Conservation (phyloP, 2,329 filamentous ascomycete genomes). For the Sclerotinia sclerotiorum region DNA sequence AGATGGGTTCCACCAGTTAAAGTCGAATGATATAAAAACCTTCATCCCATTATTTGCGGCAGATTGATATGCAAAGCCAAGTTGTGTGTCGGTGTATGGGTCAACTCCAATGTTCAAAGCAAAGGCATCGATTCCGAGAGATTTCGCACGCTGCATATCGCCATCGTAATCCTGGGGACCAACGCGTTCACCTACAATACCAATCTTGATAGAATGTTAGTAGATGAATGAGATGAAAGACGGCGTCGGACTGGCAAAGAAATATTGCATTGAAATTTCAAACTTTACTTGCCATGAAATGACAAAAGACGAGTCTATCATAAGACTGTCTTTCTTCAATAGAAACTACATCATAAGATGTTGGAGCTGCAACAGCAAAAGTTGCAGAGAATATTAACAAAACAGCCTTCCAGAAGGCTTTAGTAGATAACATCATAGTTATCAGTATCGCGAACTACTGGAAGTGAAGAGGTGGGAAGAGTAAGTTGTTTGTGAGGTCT, state of each 20-base stretch:
- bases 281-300: slow-evolving; percentile 29
- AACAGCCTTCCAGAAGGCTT: background rate
- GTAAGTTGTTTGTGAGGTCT: background rate
- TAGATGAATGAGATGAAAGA: background rate
- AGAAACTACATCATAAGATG: background rate
- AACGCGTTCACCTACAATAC: slow-evolving; percentile 30
- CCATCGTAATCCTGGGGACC: slow-evolving; percentile 29
- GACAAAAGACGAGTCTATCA: slow-evolving; percentile 28
- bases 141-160: slow-evolving; percentile 33
- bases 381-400: slow-evolving; percentile 9
- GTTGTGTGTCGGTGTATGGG: slow-evolving; percentile 37
- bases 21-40: slow-evolving; percentile 42
- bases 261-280: background rate
- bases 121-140: slow-evolving; percentile 42
- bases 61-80: slow-evolving; percentile 38
- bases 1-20: slow-evolving; percentile 29
- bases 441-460: background rate
- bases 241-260: background rate
- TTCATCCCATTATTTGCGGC: slow-evolving; percentile 37
- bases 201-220: slow-evolving; percentile 27
- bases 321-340: slow-evolving; percentile 19
- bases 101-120: slow-evolving; percentile 41
- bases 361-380: slow-evolving; percentile 14
- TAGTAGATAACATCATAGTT: background rate
- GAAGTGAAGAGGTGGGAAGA: background rate